Conservation (phyloP, 78 protist species). For the Creolimax fragrantissima region DNA sequence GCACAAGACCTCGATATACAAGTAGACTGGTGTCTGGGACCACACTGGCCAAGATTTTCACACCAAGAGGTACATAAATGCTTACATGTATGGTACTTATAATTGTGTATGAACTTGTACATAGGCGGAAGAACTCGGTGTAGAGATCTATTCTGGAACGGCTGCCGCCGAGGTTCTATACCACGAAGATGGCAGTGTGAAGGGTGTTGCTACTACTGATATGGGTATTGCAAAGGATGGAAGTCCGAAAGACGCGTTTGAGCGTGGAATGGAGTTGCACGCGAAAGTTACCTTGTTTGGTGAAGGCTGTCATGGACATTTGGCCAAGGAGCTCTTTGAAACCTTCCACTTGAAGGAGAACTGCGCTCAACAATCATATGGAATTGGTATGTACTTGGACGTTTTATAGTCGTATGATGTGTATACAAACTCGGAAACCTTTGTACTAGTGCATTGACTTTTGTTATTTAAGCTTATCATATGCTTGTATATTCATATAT, state of each 20-base stretch:
- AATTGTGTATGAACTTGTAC: too few species aligned
- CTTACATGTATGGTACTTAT: too few species aligned
- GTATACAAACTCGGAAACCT: too few species aligned
- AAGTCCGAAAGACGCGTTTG: conserved; percentile 45
- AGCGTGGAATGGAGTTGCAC: conserved; percentile 87
- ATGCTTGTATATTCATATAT: too few species aligned
- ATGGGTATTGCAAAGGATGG: conserved; percentile 64
- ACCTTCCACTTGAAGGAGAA: conserved; percentile 57
- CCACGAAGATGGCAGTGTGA: conserved; percentile 57
- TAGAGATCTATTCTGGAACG: conserved; percentile 84
- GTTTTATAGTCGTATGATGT: too few species aligned
- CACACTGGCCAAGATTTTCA: too few species aligned
- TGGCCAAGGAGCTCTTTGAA: conserved; percentile 57
- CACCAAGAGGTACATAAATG: too few species aligned
- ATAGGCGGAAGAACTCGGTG: conserved; percentile 92
- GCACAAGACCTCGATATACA: too few species aligned
- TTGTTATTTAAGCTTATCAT: too few species aligned
- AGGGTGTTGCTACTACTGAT: conserved; percentile 80
- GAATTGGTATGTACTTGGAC: conserved; percentile 89
- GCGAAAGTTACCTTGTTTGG: conserved; percentile 78
- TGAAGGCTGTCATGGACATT: conserved; percentile 89
- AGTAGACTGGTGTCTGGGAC: too few species aligned
- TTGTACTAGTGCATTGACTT: too few species aligned
- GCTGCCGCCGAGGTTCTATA: conserved; percentile 63
- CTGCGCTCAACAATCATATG: conserved; percentile 77